These are phyloP conservation scores for Calocera viscosa DNA, from an alignment of 768 basidiomycete species.

Conservation along the genomic window DNA sequence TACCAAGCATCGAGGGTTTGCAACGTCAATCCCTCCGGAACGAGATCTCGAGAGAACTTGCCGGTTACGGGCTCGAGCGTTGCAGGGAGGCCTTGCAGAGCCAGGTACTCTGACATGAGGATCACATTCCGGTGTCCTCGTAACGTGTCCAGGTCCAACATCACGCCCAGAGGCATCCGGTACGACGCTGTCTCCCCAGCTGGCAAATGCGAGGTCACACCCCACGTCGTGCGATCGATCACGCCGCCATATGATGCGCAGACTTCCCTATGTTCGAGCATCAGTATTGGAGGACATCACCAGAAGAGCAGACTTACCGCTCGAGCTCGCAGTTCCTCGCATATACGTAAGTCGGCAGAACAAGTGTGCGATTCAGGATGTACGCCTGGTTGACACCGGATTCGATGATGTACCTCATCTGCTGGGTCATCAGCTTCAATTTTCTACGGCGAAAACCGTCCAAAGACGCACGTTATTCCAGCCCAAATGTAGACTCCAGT, in stretches of 20 bases:
- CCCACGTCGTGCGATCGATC: conserved; percentile 4
- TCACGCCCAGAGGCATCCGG: conserved; percentile 8
- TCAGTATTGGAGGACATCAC: neutral
- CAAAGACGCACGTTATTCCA: conserved; percentile 13
- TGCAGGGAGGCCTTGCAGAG: conserved; percentile 8
- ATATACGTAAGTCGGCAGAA: conserved; percentile 11
- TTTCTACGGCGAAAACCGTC: neutral
- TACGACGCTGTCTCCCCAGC: neutral
- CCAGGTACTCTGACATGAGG: conserved; percentile 9
- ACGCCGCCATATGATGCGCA: conserved; percentile 9
- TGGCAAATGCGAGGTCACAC: conserved; percentile 4
- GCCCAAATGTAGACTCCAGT: conserved; percentile 4
- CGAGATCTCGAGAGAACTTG: conserved; percentile 5
- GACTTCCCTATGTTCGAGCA: neutral
- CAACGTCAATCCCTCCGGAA: neutral
- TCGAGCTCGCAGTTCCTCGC: conserved; percentile 11
- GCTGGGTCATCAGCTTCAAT: neutral
- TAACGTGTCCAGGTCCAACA: conserved; percentile 10
- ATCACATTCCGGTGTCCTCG: conserved; percentile 8
- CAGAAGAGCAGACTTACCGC: neutral
- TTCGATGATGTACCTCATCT: conserved; percentile 14
- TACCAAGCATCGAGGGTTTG: neutral
- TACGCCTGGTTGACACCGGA: conserved; percentile 10
- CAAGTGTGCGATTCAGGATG: conserved; percentile 10
- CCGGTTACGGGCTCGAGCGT: conserved; percentile 6